phyloP scores from a whole-genome alignment of 192 early-diverging fungal species.

The Coemansia sp. region DNA sequence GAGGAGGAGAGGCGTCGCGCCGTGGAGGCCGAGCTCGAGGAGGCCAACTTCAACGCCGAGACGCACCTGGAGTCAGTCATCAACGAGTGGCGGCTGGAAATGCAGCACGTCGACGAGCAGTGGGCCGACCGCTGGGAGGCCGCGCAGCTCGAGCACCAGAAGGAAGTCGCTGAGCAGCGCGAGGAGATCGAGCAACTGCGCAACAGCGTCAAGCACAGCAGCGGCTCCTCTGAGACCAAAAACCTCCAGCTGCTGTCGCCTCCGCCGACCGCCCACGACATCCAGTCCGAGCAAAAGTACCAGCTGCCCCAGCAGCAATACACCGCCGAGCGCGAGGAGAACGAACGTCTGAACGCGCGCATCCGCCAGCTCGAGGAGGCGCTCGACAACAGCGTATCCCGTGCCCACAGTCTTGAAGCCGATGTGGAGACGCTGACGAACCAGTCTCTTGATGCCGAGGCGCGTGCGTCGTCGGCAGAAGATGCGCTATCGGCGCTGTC shows the following conservation, averaged over 20 bases:
- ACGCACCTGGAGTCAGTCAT: conserved; percentile 30
- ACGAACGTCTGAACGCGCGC: conserved; percentile 2
- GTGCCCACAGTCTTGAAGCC: conserved; percentile 2
- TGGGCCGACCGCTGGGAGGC: conserved; percentile 52
- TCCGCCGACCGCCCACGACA: conserved; percentile 32
- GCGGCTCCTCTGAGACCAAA: background rate
- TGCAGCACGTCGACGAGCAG: conserved; percentile 40
- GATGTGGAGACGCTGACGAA: conserved; percentile 16
- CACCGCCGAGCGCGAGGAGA: conserved; percentile 4
- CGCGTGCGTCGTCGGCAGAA: conserved; percentile 33
- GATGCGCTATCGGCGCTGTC: conserved; percentile 26
- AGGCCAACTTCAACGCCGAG: conserved; percentile 42
- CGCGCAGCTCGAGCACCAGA: conserved; percentile 19
- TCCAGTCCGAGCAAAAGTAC: conserved; percentile 2
- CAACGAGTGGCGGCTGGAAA: conserved; percentile 35
- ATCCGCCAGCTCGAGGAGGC: conserved; percentile 17
- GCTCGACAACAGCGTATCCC: conserved; percentile 11
- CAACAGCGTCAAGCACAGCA: background rate
- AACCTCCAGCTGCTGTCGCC: conserved; percentile 32
- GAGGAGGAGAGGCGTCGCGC: conserved; percentile 55
- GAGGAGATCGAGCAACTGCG: conserved; percentile 4
- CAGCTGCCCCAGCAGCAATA: background rate
- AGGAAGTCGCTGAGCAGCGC: conserved; percentile 11
- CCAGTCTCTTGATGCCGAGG: conserved; percentile 36
- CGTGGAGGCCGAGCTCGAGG: conserved; percentile 57